Conservation (phyloP, 225 moss, liverwort and hornwort species). For the Takakia lepidozioides region DNA sequence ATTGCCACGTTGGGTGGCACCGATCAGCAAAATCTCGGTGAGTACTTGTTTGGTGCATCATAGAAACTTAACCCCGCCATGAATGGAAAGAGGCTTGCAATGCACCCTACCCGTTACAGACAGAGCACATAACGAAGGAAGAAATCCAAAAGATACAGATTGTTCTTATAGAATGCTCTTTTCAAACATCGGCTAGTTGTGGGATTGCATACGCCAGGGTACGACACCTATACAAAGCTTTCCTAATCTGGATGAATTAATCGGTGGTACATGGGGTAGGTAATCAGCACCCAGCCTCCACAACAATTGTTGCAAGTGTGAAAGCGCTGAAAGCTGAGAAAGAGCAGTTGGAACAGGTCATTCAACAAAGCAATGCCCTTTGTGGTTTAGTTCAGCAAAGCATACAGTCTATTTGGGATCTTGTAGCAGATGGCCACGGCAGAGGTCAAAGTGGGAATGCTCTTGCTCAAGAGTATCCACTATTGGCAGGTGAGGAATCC, state of each 20-base stretch:
- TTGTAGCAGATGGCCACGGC: background rate
- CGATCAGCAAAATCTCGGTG: background rate
- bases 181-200: too few species aligned
- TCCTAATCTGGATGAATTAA: too few species aligned
- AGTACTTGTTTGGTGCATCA: too few species aligned
- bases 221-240: too few species aligned
- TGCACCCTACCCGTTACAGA: too few species aligned
- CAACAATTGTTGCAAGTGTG: constrained; percentile 2
- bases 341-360: constrained; percentile 4
- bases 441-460: background rate
- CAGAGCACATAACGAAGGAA: too few species aligned
- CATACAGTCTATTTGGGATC: constrained; percentile 2
- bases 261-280: too few species aligned
- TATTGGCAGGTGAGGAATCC: constrained; percentile 3
- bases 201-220: too few species aligned
- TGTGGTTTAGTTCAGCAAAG: background rate
- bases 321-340: constrained; percentile 3
- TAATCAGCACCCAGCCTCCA: constrained; percentile 4
- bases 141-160: too few species aligned
- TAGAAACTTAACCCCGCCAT: too few species aligned
- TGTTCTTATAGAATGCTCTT: too few species aligned
- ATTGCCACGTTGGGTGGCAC: constrained; percentile 1
- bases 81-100: too few species aligned
- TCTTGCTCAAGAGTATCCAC: constrained; percentile 3
- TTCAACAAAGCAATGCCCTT: constrained; percentile 1